Percentiles rank a stretch among this genome's conserved stretches.
Evolutionary conservation across 441 rosid genomes (phyloP).

Genomic region (Croton laevigatus): DNA sequence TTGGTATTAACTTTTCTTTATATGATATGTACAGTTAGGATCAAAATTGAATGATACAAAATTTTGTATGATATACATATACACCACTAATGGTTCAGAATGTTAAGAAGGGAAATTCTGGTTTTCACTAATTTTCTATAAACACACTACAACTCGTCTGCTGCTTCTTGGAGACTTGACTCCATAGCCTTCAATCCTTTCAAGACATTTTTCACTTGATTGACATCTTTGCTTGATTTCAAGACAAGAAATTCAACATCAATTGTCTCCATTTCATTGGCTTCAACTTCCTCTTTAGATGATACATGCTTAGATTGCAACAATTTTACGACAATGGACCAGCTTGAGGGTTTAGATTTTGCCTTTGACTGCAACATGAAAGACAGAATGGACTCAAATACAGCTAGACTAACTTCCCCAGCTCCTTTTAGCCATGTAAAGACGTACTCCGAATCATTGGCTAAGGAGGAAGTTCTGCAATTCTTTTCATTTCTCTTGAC

Average conservation of each 20-base stretch:
- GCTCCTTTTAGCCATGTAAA: conserved; percentile 25
- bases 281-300: neutral
- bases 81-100: conserved; percentile 16
- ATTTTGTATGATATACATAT: too few species aligned
- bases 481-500: conserved; percentile 26
- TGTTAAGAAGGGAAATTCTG: conserved; percentile 37
- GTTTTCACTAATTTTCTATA: conserved; percentile 26
- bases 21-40: too few species aligned
- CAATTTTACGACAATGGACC: conserved; percentile 35
- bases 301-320: conserved; percentile 21
- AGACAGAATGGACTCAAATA: conserved; percentile 34
- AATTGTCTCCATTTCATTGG: conserved; percentile 6
- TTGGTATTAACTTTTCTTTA: too few species aligned
- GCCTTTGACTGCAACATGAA: conserved; percentile 21
- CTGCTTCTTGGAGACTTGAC: conserved; percentile 19
- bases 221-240: conserved; percentile 24
- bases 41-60: neutral
- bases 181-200: conserved; percentile 24
- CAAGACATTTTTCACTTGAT: neutral
- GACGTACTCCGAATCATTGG: neutral
- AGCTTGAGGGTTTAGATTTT: conserved; percentile 19
- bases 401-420: conserved; percentile 18
- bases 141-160: conserved; percentile 23
- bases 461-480: neutral
- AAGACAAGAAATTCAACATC: conserved; percentile 20